Conservation (phyloP, 345 rosid species). For the Eucalyptus caleyi region DNA sequence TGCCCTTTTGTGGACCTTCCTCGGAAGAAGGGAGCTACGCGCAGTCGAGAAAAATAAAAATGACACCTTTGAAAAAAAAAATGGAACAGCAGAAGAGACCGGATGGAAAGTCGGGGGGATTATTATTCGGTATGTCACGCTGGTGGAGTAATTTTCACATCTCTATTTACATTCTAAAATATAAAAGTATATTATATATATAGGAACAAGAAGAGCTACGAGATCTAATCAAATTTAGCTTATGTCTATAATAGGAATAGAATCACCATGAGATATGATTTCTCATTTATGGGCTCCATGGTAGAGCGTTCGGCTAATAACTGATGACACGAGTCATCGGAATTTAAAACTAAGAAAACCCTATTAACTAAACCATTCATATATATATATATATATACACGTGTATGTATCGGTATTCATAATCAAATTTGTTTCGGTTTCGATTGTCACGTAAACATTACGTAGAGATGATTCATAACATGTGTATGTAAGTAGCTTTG, state of each 20-base stretch:
- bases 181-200: neutral
- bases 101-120: neutral
- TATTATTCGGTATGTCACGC: neutral
- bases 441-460: fast-evolving
- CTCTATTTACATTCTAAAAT: neutral
- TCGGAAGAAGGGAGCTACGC: neutral
- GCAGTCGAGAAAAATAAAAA: neutral
- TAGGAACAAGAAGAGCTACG: neutral
- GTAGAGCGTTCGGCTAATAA: neutral
- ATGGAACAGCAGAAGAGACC: neutral
- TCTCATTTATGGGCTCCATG: neutral
- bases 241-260: neutral
- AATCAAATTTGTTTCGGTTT: fast-evolving
- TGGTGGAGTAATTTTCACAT: neutral
- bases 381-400: fast-evolving
- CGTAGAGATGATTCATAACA: neutral
- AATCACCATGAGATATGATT: neutral
- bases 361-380: neutral
- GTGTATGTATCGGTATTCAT: neutral
- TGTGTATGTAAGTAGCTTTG: too few relatives aligned
- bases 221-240: neutral
- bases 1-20: conserved; percentile 12
- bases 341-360: neutral
- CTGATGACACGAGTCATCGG: neutral
- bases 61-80: neutral